Evolutionary conservation across 345 rosid species (phyloP), one percentile per base, ranked within the genome.

Genomic region (Reutealis trisperma): DNA sequence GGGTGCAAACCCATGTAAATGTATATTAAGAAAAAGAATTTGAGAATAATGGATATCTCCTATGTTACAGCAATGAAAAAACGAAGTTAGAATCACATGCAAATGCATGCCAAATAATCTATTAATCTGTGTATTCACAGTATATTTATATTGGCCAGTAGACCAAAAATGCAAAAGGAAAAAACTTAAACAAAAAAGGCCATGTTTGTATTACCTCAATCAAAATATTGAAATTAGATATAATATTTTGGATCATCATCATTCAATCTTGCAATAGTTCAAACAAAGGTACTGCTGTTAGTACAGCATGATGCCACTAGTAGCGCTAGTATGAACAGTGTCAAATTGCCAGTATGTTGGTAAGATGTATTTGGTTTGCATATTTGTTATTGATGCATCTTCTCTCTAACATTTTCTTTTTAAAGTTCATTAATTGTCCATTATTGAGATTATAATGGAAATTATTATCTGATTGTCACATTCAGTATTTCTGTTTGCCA

Each of bases 401-500:
- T 37, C 30, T 27, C 10, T 67, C 41, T 30, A 51, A 18, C 77
- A 13, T 61, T 41, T 63, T 67, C 13, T 61, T 49, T 63, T 67
- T 47, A 25, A 15, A 37, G 54, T 59, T 44, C 37, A 41, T 10
- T 42, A 12, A 27, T 16, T 77, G 27, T 8, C 45, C 8, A 2
- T 9, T 16, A 2, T 9, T 16, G 21, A 24, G 42, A 14, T 65
- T 68, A 27, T 68, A 45, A 27, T 67, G 3, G 21, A 11, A 47
- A 44, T 51, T 74, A n/a, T 22, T 47, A 19, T 47, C 25, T 57
- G 32, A 45, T 62, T 24, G 54, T 64, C 34, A 67, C 57, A 67
- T 52, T 37, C 25, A 54, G 44, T 76, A 63, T 49, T 63, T 67
- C 57, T 71, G 49, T 67, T 55, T 49, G 14, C 59, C 55, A 8